Conservation (phyloP, 164 flowering plant species). For the Protea cynaroides region DNA sequence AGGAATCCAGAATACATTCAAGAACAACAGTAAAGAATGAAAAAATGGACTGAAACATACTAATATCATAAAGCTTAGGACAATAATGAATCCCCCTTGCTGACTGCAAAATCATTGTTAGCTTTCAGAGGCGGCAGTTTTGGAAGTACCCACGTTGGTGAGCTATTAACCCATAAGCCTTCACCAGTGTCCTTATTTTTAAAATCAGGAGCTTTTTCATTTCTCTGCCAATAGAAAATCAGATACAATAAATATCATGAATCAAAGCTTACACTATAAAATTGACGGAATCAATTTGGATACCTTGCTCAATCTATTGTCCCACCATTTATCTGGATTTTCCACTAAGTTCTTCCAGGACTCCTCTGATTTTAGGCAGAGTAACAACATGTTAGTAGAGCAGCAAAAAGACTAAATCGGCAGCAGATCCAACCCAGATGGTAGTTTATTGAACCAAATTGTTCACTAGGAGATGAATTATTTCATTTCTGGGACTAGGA, state of each 20-base stretch:
- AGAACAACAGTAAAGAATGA: too few species aligned
- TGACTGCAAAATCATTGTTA: background rate
- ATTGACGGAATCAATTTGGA: background rate
- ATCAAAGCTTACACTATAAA: background rate
- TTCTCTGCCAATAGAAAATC: slow-evolving; percentile 13
- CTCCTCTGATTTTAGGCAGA: slow-evolving; percentile 17
- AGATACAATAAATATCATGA: background rate
- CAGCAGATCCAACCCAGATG: too few species aligned
- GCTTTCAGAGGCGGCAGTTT: slow-evolving; percentile 39
- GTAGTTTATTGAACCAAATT: too few species aligned
- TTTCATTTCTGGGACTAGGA: too few species aligned
- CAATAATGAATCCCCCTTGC: slow-evolving; percentile 4
- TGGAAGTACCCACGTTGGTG: slow-evolving; percentile 49
- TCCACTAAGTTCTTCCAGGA: slow-evolving; percentile 60
- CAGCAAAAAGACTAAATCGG: too few species aligned
- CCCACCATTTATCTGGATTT: slow-evolving; percentile 72
- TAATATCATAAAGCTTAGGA: slow-evolving; percentile 3
- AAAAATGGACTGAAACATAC: too few species aligned
- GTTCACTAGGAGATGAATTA: too few species aligned
- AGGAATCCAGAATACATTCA: too few species aligned
- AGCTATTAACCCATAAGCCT: slow-evolving; percentile 39
- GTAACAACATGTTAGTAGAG: background rate
- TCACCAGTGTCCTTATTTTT: slow-evolving; percentile 55
- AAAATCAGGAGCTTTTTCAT: slow-evolving; percentile 46
- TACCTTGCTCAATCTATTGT: slow-evolving; percentile 58